Evolutionary conservation across 345 rosid genomes (phyloP), one percentile per base, ranked within the genome.

Genomic region (Syzygium aromaticum): DNA sequence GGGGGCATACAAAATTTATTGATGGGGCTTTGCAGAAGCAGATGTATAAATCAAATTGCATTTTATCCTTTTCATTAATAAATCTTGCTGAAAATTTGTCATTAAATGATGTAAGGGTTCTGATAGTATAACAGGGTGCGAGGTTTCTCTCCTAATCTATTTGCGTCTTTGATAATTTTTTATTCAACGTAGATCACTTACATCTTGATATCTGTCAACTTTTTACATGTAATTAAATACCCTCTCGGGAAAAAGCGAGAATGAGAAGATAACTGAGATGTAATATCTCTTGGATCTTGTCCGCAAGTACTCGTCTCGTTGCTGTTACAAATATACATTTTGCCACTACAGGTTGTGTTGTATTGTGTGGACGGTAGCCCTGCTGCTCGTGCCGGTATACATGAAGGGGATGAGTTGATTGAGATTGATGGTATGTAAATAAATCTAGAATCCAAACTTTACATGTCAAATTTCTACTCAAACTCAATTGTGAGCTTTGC

Each of bases 321-420:
- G 51, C 85, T 46, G 64, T 51, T 61, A 27, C 77, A 40, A 77
- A 56, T 19, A 4, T 77, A 59, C 40, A 56, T 19, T 88, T 88
- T 17, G 15, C 83, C 80, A 27, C 73, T 12, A 78, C 95, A 95
- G 98, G 96, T 95, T 88, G 96, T 97, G 85, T 89, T 97, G 93
- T 95, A 97, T 86, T 95, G 95, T 84, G 88, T 97, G 73, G 95
- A 97, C 49, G 96, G 93, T 89, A 92, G 98, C 89, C 99, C 99
- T 15, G 98, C 99, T 85, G 96, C 98, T 89, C 98, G 95, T 87
- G 97, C 96, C 43, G 96, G 99, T 80, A 93, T 95, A 89, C 96
- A 86, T n/a, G 95, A 93, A 85, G 99, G 99, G 77, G 97, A 95
- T 90, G 95, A 95, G 87, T 88, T 97, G 91, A 88, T 97, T 63